Evolutionary conservation across 1,284 basidiomycete species (phyloP), one percentile per base, ranked within the genome.

Genomic region (Trichosporon sp.): DNA sequence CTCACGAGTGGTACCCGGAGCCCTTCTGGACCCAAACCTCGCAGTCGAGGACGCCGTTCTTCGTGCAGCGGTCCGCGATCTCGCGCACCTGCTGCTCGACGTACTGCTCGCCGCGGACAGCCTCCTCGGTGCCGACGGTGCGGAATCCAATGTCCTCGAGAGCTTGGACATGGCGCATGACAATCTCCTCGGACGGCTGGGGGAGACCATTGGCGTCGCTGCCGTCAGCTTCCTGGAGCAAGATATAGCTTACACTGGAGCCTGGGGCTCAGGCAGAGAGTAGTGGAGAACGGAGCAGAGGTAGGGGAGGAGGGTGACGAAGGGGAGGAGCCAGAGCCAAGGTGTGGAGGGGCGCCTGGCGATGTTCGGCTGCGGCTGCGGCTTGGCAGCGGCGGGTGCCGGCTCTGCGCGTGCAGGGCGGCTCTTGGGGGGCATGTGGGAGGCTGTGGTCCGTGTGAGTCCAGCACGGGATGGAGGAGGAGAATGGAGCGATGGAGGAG

Each of bases 81-180:
- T 85, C 84, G 68, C 88, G 83, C 2, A 91, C 90, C 75, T 91
- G 87, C 58, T 86, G 82, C 23, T 90, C 78, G 85, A 97, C 89
- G 89, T 94, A 98, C 47, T 87, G 84, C 76, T 98, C 95, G 5
- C 91, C 94, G 31, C 89, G 82, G 0, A 92, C 89, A 83, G 98
- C 94, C 80, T 98, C 92, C 51, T 87, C 86, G 0, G 95, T 96
- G 0, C 96, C 96, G 18, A 97, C 92, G 0, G 92, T 96, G 53
- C 96, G 87, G 83, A 90, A 98, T 3, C 95, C 95, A 70, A 96
- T 92, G 34, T 89, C 89, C 78, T 95, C 93, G 42, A 75, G 79
- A 5, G 74, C 79, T 51, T 69, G 68, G 53, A 83, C 78, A 62
- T 83, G 82, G 0, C 27, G 35, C n/a, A 81, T 66, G 7, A 81